These are phyloP conservation scores for Nannochloropsis oceanica DNA, from an alignment of 108 stramenopile genomes.

Conservation along the genomic window DNA sequence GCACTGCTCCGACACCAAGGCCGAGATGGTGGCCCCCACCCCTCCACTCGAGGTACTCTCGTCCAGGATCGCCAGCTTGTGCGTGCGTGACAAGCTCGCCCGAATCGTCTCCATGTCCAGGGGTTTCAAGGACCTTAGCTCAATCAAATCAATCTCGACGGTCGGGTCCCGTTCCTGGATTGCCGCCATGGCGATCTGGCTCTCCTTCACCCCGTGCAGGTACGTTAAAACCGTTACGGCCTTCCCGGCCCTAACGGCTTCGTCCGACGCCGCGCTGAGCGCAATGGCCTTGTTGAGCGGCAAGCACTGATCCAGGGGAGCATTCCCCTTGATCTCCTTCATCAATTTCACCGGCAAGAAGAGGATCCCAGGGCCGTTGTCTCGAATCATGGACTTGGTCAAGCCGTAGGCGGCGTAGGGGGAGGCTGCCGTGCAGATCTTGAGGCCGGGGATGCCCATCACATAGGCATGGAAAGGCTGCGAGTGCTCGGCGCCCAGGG, in stretches of 20 bases:
- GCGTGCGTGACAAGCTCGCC: constrained; percentile 59
- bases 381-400: constrained; percentile 94
- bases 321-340: constrained; percentile 81
- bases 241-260: constrained; percentile 50
- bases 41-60: constrained; percentile 88
- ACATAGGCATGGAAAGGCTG: constrained; percentile 98
- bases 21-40: constrained; percentile 88
- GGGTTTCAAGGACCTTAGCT: constrained; percentile 86
- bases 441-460: constrained; percentile 96
- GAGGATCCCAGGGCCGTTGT: constrained; percentile 93
- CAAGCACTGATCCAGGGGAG: constrained; percentile 71
- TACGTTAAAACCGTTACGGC: constrained; percentile 94
- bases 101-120: constrained; percentile 87
- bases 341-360: constrained; percentile 97
- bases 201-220: constrained; percentile 91
- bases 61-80: constrained; percentile 84
- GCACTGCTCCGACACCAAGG: constrained; percentile 74
- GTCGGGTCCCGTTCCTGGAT: constrained; percentile 42
- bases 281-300: constrained; percentile 82
- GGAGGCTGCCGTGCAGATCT: constrained; percentile 91
- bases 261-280: constrained; percentile 65
- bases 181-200: constrained; percentile 47
- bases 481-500: constrained; percentile 92
- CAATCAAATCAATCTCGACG: constrained; percentile 89
- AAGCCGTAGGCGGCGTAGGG: constrained; percentile 91